phyloP scores from a whole-genome alignment of 2,329 filamentous ascomycete genomes.

The Ophiostoma triangulosporum region DNA sequence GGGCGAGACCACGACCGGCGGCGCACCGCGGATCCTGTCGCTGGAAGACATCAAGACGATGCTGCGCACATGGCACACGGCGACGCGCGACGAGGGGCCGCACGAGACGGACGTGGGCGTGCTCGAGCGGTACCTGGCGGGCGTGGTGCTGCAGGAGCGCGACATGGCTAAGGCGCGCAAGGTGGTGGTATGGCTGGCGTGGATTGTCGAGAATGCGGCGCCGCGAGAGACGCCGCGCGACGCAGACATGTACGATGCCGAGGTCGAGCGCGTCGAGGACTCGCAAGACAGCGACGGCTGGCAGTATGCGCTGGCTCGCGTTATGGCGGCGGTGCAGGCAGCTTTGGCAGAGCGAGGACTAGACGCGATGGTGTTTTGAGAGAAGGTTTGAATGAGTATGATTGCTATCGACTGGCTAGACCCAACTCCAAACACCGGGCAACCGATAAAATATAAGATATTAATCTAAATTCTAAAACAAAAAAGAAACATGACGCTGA shows the following conservation, averaged over 20 bases:
- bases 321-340: constrained; percentile 38
- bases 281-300: constrained; percentile 26
- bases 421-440: background rate
- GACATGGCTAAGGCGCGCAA: constrained; percentile 84
- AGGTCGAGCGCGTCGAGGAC: background rate
- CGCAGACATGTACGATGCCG: background rate
- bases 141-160: constrained; percentile 61
- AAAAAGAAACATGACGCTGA: background rate
- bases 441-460: background rate
- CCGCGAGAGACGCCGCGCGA: constrained; percentile 9
- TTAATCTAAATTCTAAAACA: background rate
- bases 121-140: constrained; percentile 55
- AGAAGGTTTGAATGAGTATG: background rate
- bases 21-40: constrained; percentile 12
- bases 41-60: constrained; percentile 56
- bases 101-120: constrained; percentile 66
- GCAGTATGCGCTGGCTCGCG: constrained; percentile 28
- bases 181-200: constrained; percentile 60
- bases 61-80: constrained; percentile 60
- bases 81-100: constrained; percentile 61
- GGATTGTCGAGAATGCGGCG: constrained; percentile 38
- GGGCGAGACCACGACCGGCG: background rate
- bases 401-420: background rate
- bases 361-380: constrained; percentile 34
- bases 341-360: constrained; percentile 45